Conservation (phyloP, 2,329 filamentous ascomycete genomes). For the Fusarium sp. region DNA sequence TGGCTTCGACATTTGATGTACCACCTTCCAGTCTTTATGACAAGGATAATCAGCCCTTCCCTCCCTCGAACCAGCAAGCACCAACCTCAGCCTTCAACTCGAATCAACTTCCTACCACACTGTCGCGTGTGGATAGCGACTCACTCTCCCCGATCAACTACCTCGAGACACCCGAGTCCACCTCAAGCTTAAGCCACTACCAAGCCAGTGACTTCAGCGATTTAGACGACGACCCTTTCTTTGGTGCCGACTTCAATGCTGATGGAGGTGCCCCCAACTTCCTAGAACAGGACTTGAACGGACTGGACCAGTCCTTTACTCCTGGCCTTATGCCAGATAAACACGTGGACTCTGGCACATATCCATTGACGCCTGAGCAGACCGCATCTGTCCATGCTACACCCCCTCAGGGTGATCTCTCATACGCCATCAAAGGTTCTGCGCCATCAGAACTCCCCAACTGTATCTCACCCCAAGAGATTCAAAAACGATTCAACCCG, state of each 20-base stretch:
- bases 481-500: conserved; percentile 51
- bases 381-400: conserved; percentile 58
- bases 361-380: conserved; percentile 61
- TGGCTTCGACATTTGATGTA: conserved; percentile 56
- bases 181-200: conserved; percentile 57
- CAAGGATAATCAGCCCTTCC: conserved; percentile 40
- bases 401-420: conserved; percentile 51
- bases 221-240: conserved; percentile 59
- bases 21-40: conserved; percentile 52
- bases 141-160: conserved; percentile 44
- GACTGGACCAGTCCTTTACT: conserved; percentile 33
- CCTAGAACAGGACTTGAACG: conserved; percentile 47
- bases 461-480: conserved; percentile 54
- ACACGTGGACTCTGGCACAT: conserved; percentile 41
- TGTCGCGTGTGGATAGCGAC: conserved; percentile 50
- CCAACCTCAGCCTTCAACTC: conserved; percentile 47
- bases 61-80: conserved; percentile 34
- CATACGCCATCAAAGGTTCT: conserved; percentile 37
- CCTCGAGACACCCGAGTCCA: conserved; percentile 59
- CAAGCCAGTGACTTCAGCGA: conserved; percentile 60
- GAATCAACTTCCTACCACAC: conserved; percentile 53
- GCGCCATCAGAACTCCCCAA: conserved; percentile 40
- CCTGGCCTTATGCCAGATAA: conserved; percentile 27
- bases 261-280: conserved; percentile 56
- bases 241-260: conserved; percentile 57